Percentiles rank a stretch among this genome's conserved stretches.
phyloP scores from a whole-genome alignment of 768 basidiomycete genomes.

The Leucosporidium creatinivorum region DNA sequence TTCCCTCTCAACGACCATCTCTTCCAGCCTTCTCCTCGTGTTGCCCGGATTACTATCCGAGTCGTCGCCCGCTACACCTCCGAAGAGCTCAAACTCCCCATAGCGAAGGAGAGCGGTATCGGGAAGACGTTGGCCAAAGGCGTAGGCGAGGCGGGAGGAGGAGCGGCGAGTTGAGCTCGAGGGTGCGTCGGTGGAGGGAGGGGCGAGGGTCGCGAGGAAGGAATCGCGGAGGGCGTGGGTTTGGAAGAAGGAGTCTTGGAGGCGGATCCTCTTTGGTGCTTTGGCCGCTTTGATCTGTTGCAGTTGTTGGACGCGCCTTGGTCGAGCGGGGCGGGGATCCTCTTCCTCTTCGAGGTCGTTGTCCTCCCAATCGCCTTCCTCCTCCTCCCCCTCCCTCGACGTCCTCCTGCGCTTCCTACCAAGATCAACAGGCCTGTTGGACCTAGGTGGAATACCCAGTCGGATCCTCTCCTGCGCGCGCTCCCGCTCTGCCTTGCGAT shows the following conservation, averaged over 20 bases:
- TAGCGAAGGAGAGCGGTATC: slow-evolving; percentile 3
- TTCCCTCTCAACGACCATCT: neutral
- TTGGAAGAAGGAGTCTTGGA: slow-evolving; percentile 26
- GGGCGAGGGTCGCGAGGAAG: slow-evolving; percentile 6
- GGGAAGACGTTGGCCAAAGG: slow-evolving; percentile 23
- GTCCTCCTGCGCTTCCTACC: neutral
- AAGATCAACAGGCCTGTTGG: neutral
- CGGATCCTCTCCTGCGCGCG: slow-evolving; percentile 5
- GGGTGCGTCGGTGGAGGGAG: neutral
- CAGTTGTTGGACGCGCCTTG: neutral
- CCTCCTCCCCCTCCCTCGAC: neutral
- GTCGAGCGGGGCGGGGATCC: neutral
- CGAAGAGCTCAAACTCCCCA: slow-evolving; percentile 21
- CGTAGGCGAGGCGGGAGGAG: slow-evolving; percentile 17
- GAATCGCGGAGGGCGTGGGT: slow-evolving; percentile 18
- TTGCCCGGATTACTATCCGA: neutral
- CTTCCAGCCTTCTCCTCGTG: neutral
- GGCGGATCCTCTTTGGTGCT: neutral
- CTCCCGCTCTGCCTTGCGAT: slow-evolving; percentile 7
- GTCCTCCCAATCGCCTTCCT: neutral
- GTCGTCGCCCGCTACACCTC: slow-evolving; percentile 1
- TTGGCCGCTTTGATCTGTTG: neutral
- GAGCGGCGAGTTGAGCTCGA: neutral
- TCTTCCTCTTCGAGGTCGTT: slow-evolving; percentile 9
- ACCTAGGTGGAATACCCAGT: slow-evolving; percentile 5